Evolutionary conservation across 768 basidiomycete genomes (phyloP).

Genomic region (Leccinum obscurum): DNA sequence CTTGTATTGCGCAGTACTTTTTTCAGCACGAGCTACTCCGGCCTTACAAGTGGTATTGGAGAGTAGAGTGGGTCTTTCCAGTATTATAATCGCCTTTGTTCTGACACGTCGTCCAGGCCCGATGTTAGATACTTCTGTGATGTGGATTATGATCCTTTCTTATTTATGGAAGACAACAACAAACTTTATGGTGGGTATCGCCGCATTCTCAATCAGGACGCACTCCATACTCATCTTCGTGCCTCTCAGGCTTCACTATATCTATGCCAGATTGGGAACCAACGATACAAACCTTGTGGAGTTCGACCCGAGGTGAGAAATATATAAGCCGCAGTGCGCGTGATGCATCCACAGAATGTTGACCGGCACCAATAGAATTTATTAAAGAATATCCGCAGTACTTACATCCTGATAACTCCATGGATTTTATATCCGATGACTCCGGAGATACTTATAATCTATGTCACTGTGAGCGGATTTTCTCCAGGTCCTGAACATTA

Average conservation of each 20-base stretch:
- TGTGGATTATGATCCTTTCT: slow-evolving; percentile 49
- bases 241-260: slow-evolving; percentile 54
- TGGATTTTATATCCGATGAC: slow-evolving; percentile 67
- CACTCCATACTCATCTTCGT: not conserved
- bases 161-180: slow-evolving; percentile 53
- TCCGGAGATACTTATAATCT: slow-evolving; percentile 62
- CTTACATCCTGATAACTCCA: slow-evolving; percentile 55
- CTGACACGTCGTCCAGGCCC: slow-evolving; percentile 34
- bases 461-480: slow-evolving; percentile 55
- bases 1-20: slow-evolving; percentile 44
- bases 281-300: slow-evolving; percentile 68
- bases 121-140: slow-evolving; percentile 57
- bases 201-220: not conserved
- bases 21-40: slow-evolving; percentile 53
- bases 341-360: slow-evolving; percentile 29
- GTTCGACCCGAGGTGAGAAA: slow-evolving; percentile 50
- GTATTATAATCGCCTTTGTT: not conserved
- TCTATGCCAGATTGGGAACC: slow-evolving; percentile 62
- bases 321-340: slow-evolving; percentile 15
- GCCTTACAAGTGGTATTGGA: slow-evolving; percentile 61
- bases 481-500: not conserved
- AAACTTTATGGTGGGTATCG: slow-evolving; percentile 47
- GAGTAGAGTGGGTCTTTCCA: slow-evolving; percentile 46
- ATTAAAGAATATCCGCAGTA: slow-evolving; percentile 53
- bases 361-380: slow-evolving; percentile 51